Base-by-base conservation (phyloP, 179 eudicot species). In the Nepenthes alata region DNA sequence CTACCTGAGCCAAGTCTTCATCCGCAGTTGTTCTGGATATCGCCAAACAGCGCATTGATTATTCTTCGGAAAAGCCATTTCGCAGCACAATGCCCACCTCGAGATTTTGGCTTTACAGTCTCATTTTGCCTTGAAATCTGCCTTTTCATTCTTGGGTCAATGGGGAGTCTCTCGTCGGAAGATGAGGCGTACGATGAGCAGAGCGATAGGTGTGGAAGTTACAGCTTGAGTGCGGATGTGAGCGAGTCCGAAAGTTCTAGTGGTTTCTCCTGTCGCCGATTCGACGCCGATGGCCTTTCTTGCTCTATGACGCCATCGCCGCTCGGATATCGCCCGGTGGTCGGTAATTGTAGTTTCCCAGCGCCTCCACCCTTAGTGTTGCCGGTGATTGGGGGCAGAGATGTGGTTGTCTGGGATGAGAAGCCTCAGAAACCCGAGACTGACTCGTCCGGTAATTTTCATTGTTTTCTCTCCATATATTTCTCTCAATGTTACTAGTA, bases 171-270 rank as follows among this genome's bases (percentile, higher is more conserved):
- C 0, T 73, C 78, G 0, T 77, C 80, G 36, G 77, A 72, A 36
- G 80, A 72, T n/a, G 80, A 75, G 37, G 72, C 54, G 11, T 69
- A 38, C 41, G 73, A 65, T 53, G 1, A 62, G 37, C 59, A 61
- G 64, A 59, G 77, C 35, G 65, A 61, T 64, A 59, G 77, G 41
- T 58, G 81, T 5, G 80, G 73, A 1, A 73, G 77, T 41, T 81
- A 79, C 67, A 79, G 87, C 54, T 55, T 87, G 12, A 89, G 97
- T 62, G 95, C 95, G 2, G 97, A 89, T 60, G 79, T 89, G 37
- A 83, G 91, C 60, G 97, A 89, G 74, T 89, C 95, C 0, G 97
- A 89, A 64, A 84, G 85, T 62, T 79, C 77, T 14, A 62, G 68
- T 11, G 79, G 82, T 35, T 78, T 78, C 74, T 82, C 83, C 2